Base-by-base conservation (phyloP, 257 asterid genomes). In the Solanum medicagineum region DNA sequence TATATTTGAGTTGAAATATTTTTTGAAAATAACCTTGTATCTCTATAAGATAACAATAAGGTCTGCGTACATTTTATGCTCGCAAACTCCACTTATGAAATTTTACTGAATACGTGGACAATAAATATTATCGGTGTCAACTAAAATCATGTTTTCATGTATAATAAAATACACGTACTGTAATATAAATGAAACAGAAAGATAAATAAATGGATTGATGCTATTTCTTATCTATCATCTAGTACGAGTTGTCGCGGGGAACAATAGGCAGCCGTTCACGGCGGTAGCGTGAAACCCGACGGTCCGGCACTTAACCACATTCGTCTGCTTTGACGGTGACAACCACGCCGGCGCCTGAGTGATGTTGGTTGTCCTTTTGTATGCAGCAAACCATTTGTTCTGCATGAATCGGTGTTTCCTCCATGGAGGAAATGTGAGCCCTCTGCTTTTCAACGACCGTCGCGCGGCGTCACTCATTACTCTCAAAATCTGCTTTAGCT, bases 321-420 rank as follows among this genome's bases (percentile, higher is more conserved):
- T 24, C 36, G 75, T 82, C 20, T 77, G 88, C 0, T 84, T 83
- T 3, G 17, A 60, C 60, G 87, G 47, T 36, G 89, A 2, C 4
- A 47, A 79, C 63, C 9, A 85, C 5, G 32, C 83, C 9, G 87
- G 14, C 10, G 86, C 87, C 32, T 91, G 90, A 16, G 85, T 80
- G 8, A 87, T 55, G 81, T 91, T 95, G 2, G 90, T 83, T 20
- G 95, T 92, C 66, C 99, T 91, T 42, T 89, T 91, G 89, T 90
- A 92, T 45, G 93, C 63, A 5, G 93, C 95, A 17, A 95, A 73
- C 94, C 95, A 95, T 86, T 93, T 95, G 86, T 91, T 93, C 92
- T 90, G 95, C 96, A 93, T 88, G 91, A 91, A 95, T 0, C 99
- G 94, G 89, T 92, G 89, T 56, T 92, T 94, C 88, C 98, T 88